Base-by-base conservation (phyloP, 441 rosid species). In the Bruguiera hainesii region DNA sequence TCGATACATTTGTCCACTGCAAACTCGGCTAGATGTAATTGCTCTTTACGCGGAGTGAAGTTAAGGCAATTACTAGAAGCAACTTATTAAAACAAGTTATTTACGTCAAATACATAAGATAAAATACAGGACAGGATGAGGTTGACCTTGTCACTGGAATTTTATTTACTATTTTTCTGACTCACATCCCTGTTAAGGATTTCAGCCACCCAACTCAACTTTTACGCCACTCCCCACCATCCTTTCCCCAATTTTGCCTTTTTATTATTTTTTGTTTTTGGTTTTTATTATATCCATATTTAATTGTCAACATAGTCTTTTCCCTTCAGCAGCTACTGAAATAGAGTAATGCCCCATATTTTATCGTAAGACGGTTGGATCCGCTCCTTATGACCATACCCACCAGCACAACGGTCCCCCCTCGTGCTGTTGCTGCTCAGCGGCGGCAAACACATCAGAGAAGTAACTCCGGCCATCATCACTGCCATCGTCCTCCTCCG, bases 401-500 rank as follows among this genome's bases (percentile, higher is more conserved):
- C 91, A 89, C 89, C 82, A 81, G 64, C 71, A 80, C 74, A 88
- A 60, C 19, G 85, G 16, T 51, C 67, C 71, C 64, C 75, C 85
- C 51, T 76, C 79, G 7, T 77, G 78, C 31, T 73, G 82, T 33
- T 78, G 84, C 61, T 80, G 74, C 35, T 75, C 83, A 0, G 83
- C 68, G 1, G 76, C 65, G 1, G 70, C 82, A 53, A 86, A 88
- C 75, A 85, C 84, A 63, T 82, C 67, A 0, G 81, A 71, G 77
- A 84, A 85, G 81, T 86, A 91, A 49, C 74, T 80, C 39, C 29
- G 77, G 58, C 90, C 86, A 33, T 82, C 78, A 57, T 79, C 87
- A 64, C 88, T 76, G 29, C 87, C 81, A 0, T 81, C 86, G 1
- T 84, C 85, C 64, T 84, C 88, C 69, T 80, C 87, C 8, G 86